These are phyloP conservation scores for Rhytidhysteron rufulum DNA, from an alignment of 2,329 filamentous ascomycete genomes.

Conservation along the genomic window DNA sequence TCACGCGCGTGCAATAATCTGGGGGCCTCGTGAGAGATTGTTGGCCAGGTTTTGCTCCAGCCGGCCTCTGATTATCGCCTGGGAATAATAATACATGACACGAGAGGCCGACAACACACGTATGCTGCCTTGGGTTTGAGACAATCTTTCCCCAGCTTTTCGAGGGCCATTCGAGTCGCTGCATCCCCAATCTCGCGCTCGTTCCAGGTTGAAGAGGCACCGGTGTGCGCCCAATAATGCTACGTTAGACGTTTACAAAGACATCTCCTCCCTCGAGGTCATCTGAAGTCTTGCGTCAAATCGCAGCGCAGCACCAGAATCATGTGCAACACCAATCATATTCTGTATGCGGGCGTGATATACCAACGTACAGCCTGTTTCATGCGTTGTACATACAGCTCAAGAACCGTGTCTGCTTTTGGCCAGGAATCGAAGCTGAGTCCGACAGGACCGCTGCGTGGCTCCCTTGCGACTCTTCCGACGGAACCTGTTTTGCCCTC, in stretches of 20 bases:
- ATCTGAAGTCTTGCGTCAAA: conserved; percentile 29
- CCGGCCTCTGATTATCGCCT: conserved; percentile 13
- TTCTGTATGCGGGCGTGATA: conserved; percentile 29
- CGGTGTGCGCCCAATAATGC: conserved; percentile 9
- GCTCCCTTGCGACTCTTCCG: conserved; percentile 15
- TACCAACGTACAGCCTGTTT: conserved; percentile 21
- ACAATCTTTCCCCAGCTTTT: conserved; percentile 19
- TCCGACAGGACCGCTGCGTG: conserved; percentile 18
- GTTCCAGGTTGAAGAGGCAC: conserved; percentile 4
- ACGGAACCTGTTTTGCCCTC: conserved; percentile 12
- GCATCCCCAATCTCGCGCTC: background rate
- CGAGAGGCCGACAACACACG: conserved; percentile 18
- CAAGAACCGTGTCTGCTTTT: conserved; percentile 15
- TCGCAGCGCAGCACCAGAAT: conserved; percentile 29
- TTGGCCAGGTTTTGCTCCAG: conserved; percentile 23
- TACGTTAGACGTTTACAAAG: conserved; percentile 25
- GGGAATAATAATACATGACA: conserved; percentile 16
- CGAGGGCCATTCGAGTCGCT: conserved; percentile 4
- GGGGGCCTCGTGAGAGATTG: conserved; percentile 11
- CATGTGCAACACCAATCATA: conserved; percentile 30
- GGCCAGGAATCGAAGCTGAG: conserved; percentile 13
- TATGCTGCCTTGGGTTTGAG: conserved; percentile 9
- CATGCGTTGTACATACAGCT: conserved; percentile 40
- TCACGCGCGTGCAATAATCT: conserved; percentile 1
- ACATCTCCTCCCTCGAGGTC: conserved; percentile 27